These are phyloP conservation scores for Cyberlindnera maclurae DNA, from an alignment of 805 yeast genomes.

Conservation along the genomic window DNA sequence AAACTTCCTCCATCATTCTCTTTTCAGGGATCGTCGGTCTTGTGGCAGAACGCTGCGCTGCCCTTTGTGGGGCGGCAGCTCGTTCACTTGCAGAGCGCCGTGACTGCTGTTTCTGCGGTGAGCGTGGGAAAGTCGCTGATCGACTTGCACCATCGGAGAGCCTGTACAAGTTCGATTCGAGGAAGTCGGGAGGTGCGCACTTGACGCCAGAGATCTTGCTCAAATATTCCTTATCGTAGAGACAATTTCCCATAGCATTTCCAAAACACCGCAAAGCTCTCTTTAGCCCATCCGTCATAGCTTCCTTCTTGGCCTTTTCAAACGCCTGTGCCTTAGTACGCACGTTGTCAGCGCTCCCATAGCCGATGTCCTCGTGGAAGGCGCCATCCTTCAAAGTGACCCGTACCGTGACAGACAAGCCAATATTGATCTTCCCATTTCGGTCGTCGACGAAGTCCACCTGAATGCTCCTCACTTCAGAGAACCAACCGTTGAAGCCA, in stretches of 20 bases:
- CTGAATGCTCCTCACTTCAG: conserved; percentile 57
- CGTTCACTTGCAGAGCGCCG: conserved; percentile 2
- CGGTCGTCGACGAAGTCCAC: conserved; percentile 68
- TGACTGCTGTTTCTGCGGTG: conserved; percentile 1
- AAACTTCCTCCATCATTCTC: conserved; percentile 5
- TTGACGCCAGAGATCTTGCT: conserved; percentile 36
- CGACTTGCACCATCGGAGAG: conserved; percentile 19
- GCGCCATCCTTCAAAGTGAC: conserved; percentile 73
- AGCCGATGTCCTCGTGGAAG: conserved; percentile 76
- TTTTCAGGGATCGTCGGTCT: conserved; percentile 13
- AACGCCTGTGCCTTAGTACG: conserved; percentile 67
- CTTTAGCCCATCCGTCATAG: conserved; percentile 76
- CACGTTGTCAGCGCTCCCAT: conserved; percentile 76
- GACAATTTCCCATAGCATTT: conserved; percentile 75
- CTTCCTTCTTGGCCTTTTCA: conserved; percentile 79
- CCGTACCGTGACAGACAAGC: conserved; percentile 66
- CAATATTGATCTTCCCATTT: conserved; percentile 52
- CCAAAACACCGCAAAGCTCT: conserved; percentile 77
- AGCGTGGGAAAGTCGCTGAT: conserved; percentile 10
- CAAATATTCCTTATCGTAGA: conserved; percentile 68
- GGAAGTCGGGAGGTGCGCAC: conserved; percentile 39
- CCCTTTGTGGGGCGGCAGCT: conserved; percentile 1
- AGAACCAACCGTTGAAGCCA: conserved; percentile 80
- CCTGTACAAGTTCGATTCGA: conserved; percentile 34
- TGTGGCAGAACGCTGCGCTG: neutral